Percentiles rank a stretch among this genome's conserved stretches.
Evolutionary conservation across 441 rosid genomes (phyloP).

Genomic region (Adansonia gregorii): DNA sequence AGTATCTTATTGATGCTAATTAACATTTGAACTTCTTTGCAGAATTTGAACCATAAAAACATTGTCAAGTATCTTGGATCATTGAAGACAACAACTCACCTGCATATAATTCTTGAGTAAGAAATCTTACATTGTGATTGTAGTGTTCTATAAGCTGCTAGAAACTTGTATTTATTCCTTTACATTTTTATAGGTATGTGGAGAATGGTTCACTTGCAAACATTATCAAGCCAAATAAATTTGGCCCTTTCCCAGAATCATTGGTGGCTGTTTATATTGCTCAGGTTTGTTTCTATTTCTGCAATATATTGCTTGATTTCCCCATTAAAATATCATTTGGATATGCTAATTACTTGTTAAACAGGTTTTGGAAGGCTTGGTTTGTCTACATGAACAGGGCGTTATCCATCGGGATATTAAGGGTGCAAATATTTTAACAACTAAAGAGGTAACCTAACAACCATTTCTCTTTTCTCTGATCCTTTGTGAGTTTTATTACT

Average conservation of each 20-base stretch:
- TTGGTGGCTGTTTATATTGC: constrained; percentile 97
- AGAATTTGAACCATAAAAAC: constrained; percentile 98
- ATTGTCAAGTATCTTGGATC: constrained; percentile 98
- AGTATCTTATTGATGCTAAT: constrained; percentile 20
- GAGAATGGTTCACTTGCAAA: constrained; percentile 99
- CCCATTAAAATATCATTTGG: constrained; percentile 21
- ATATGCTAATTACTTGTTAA: constrained; percentile 33
- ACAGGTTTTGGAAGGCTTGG: constrained; percentile 98
- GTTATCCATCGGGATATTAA: constrained; percentile 99
- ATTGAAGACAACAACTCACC: constrained; percentile 89
- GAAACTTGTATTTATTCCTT: constrained; percentile 24
- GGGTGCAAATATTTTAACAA: constrained; percentile 97
- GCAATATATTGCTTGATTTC: constrained; percentile 29
- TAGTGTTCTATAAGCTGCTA: constrained; percentile 23
- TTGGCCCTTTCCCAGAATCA: constrained; percentile 98
- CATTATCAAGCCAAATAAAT: constrained; percentile 97
- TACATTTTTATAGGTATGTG: constrained; percentile 68
- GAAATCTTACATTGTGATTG: constrained; percentile 37
- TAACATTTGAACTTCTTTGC: constrained; percentile 34
- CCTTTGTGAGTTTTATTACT: not conserved
- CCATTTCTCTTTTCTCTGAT: constrained; percentile 5
- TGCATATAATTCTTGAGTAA: constrained; percentile 98
- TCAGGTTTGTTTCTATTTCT: constrained; percentile 62
- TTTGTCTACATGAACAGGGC: constrained; percentile 97
- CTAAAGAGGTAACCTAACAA: constrained; percentile 72